Base-by-base conservation (phyloP, 1,284 basidiomycete genomes). In the Ganoderma lingzhi region DNA sequence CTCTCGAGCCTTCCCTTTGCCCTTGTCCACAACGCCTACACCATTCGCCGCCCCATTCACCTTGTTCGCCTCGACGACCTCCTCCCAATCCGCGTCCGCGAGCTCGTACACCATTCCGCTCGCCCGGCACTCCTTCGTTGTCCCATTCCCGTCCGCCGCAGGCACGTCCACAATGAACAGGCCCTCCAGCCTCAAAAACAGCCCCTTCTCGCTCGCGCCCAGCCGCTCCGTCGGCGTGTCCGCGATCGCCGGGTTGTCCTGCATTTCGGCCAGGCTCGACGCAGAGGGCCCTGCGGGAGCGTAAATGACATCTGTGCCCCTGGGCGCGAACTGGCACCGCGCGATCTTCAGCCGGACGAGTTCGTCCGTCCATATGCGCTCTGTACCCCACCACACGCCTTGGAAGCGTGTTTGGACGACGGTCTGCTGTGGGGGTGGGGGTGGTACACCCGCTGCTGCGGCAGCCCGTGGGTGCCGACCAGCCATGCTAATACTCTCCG, bases 321-420 rank as follows among this genome's bases (percentile, higher is more conserved):
- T 75, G 8, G 91, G 90, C 14, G 90, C 89, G 68, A 94, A 83
- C 71, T 89, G 87, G 44, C 83, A 81, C 41, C 93, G 86, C 0
- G 88, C 85, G 42, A 91, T 79, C 75, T 93, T 93, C 62, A 96
- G 82, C n/a, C 94, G 87, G 32, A 96, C 88, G 65, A 96, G 86
- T 72, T 96, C 95, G 69, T 93, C 93, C 9, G 86, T 82, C 95
- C 95, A 96, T 66, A 96, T 92, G n/a, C 93, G 87, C 78, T 96
- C 95, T 0, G 91, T 87, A 10, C 95, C 95, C 90, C 92, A 94
- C 93, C 93, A 96, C 15, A 96, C 76, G 0, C 95, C 95, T 78
- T 96, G 93, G 78, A 87, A 93, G 48, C 88, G 84, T 45, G 80
- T 84, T 74, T 91, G 89, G 0, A 78, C 81, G 35, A 85, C 75